Conservation (phyloP, 1,284 basidiomycete species). For the Ceratobasidium sp. region DNA sequence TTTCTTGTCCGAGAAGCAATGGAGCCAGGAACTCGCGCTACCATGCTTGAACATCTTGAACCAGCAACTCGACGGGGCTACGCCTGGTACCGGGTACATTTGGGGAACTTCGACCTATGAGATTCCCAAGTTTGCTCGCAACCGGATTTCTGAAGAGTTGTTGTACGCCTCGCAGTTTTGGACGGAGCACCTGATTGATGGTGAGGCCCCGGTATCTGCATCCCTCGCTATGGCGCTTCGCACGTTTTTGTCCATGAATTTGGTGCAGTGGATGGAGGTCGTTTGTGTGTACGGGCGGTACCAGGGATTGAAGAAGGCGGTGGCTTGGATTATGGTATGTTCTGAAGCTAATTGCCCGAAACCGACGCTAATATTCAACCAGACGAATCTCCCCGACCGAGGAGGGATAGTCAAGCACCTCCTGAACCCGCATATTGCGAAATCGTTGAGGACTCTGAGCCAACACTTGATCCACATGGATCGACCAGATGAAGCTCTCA, state of each 20-base stretch:
- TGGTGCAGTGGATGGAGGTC: constrained; percentile 19
- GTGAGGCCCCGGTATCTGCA: neutral
- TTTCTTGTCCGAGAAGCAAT: neutral
- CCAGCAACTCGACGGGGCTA: neutral
- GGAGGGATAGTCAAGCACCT: neutral
- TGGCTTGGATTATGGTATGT: neutral
- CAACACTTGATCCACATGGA: constrained; percentile 8
- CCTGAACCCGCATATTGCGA: neutral
- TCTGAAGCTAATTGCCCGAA: neutral
- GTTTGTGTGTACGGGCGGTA: neutral
- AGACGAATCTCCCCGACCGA: neutral
- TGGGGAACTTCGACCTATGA: neutral
- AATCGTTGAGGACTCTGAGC: neutral
- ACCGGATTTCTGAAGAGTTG: constrained; percentile 3
- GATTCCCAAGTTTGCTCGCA: neutral
- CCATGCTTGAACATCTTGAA: neutral
- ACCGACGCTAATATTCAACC: neutral
- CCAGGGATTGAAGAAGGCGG: neutral
- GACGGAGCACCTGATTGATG: constrained; percentile 3
- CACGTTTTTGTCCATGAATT: neutral
- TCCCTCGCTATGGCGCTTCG: neutral
- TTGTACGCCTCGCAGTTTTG: constrained; percentile 13
- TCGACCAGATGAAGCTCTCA: neutral
- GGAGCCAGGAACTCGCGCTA: neutral
- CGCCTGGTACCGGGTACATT: neutral